Evolutionary conservation across 139 green algal genomes (phyloP).

Genomic region (Micractinium conductrix): DNA sequence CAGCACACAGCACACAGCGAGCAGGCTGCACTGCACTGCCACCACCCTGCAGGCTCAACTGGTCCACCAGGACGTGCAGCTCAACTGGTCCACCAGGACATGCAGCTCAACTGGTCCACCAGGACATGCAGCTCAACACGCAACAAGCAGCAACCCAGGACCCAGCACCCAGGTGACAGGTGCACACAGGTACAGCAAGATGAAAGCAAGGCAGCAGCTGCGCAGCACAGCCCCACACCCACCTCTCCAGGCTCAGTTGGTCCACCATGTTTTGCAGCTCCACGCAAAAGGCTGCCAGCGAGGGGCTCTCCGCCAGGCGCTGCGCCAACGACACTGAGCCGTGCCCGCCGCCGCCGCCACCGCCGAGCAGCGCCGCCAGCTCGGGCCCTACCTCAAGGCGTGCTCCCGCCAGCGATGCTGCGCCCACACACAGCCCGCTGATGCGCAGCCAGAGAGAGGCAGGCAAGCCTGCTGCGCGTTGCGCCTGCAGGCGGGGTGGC

Average conservation of each 20-base stretch:
- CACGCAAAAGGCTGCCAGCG: conserved; percentile 27
- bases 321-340: conserved; percentile 6
- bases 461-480: background rate
- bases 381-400: conserved; percentile 20
- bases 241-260: conserved; percentile 3
- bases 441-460: conserved; percentile 33
- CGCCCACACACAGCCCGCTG: background rate
- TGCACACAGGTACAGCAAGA: background rate
- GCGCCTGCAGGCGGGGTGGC: background rate
- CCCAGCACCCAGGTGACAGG: background rate
- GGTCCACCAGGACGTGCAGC: no score
- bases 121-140: no score
- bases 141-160: no score
- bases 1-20: no score
- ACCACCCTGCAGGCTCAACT: no score
- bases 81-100: no score
- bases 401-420: background rate
- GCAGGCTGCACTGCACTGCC: no score
- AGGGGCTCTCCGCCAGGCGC: conserved; percentile 29
- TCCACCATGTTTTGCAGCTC: conserved; percentile 42
- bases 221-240: background rate
- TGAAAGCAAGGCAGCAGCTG: background rate
- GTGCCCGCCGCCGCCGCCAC: background rate
- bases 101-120: no score
- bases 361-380: conserved; percentile 7